A percentile compares a stretch with the other conserved stretches of the same genome.
Evolutionary conservation across 2,329 filamentous ascomycete genomes (phyloP).

Genomic region (Huntiella moniliformis): DNA sequence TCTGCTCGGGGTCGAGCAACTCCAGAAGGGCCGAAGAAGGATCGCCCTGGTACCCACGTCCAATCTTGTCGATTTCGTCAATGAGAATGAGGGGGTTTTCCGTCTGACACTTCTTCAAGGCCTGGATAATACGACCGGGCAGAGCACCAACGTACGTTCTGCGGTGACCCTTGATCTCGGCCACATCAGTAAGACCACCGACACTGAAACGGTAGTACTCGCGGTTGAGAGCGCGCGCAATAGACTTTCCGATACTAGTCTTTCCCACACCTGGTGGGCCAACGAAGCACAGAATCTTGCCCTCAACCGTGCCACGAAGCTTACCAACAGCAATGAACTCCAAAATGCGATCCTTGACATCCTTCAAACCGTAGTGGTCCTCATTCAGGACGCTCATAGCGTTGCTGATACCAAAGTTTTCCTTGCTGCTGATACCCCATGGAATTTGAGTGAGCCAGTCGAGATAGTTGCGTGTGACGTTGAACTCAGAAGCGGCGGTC

Average conservation of each 20-base stretch:
- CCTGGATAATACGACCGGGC: conserved; percentile 92
- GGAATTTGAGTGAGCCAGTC: conserved; percentile 98
- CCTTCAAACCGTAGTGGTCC: conserved; percentile 90
- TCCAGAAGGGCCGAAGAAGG: conserved; percentile 88
- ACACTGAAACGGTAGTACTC: conserved; percentile 98
- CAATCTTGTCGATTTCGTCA: conserved; percentile 96
- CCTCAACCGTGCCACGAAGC: conserved; percentile 87
- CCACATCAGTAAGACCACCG: conserved; percentile 88
- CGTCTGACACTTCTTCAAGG: conserved; percentile 95
- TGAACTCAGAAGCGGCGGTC: conserved; percentile 91
- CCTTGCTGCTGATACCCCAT: conserved; percentile 85
- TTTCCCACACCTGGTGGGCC: conserved; percentile 95
- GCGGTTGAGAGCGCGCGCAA: conserved; percentile 80
- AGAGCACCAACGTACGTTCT: conserved; percentile 92
- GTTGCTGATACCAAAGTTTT: conserved; percentile 91
- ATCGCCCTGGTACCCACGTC: conserved; percentile 87
- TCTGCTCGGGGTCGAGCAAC: conserved; percentile 89
- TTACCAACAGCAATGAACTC: conserved; percentile 98
- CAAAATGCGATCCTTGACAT: conserved; percentile 94
- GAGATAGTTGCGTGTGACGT: conserved; percentile 92
- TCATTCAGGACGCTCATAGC: conserved; percentile 83
- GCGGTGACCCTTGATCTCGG: conserved; percentile 95
- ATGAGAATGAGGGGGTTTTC: conserved; percentile 95
- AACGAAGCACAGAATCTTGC: conserved; percentile 95
- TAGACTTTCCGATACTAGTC: conserved; percentile 96